A percentile compares a stretch with the other conserved stretches of the same genome.
phyloP scores from a whole-genome alignment of 2,329 filamentous ascomycete species.

The Cadophora luteo-olivacea region DNA sequence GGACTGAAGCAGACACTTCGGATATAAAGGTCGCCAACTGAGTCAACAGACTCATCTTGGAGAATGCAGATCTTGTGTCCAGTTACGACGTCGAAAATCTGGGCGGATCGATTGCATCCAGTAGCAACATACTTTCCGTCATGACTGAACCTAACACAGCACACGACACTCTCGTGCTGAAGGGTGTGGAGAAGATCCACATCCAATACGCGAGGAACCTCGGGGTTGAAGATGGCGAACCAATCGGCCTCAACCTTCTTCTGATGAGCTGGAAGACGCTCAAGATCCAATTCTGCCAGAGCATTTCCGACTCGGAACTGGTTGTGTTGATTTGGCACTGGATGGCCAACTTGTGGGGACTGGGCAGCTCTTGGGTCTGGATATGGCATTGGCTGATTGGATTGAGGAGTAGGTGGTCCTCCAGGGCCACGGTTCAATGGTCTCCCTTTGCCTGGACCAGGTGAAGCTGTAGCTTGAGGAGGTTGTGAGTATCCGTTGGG shows the following conservation, averaged over 20 bases:
- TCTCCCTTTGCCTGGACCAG: conserved; percentile 76
- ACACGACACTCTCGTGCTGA: conserved; percentile 93
- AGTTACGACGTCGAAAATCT: conserved; percentile 92
- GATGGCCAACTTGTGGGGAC: conserved; percentile 87
- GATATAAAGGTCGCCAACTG: conserved; percentile 93
- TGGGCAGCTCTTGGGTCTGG: conserved; percentile 71
- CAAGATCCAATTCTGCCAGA: conserved; percentile 85
- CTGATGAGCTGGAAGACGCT: conserved; percentile 81
- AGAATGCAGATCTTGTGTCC: conserved; percentile 89
- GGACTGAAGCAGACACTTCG: conserved; percentile 98
- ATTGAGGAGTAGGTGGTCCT: conserved; percentile 87
- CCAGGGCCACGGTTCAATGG: conserved; percentile 70
- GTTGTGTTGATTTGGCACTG: conserved; percentile 69
- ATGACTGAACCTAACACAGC: conserved; percentile 95
- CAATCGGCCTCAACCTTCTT: conserved; percentile 93
- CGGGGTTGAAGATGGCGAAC: conserved; percentile 97
- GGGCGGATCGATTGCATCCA: conserved; percentile 97
- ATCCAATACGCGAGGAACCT: conserved; percentile 86
- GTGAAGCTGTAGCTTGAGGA: conserved; percentile 84
- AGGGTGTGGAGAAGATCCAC: conserved; percentile 94
- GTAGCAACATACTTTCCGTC: conserved; percentile 97
- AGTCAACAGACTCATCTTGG: conserved; percentile 86
- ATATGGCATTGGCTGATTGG: conserved; percentile 87
- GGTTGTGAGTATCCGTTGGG: conserved; percentile 81
- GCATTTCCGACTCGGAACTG: conserved; percentile 67